Percentiles rank a stretch among this genome's conserved stretches.
These are phyloP conservation scores for Tetramitus jugosus DNA, from an alignment of 208 protist species.

Conservation along the genomic window DNA sequence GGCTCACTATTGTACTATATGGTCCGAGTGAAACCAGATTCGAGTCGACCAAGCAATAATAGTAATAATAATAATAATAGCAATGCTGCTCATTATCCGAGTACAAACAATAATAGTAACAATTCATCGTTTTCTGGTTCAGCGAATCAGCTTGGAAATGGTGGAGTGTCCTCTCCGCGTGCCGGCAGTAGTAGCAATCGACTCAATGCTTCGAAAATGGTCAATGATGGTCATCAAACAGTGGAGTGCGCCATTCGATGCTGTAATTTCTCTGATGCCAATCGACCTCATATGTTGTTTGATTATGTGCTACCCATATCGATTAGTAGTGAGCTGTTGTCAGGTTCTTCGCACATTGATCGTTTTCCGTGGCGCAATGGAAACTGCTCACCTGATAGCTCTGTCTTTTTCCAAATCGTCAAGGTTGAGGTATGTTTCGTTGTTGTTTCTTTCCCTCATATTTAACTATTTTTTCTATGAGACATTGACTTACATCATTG, in stretches of 20 bases:
- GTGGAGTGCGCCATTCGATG: not conserved
- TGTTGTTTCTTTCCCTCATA: no score
- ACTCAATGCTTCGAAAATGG: not conserved
- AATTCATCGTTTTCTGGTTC: no score
- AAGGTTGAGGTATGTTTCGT: no score
- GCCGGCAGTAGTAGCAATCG: not conserved
- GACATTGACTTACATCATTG: not conserved
- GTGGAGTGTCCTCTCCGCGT: no score
- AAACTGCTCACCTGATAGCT: not conserved
- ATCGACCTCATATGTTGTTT: not conserved
- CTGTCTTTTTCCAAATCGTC: not conserved
- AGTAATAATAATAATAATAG: no score
- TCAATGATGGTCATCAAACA: not conserved
- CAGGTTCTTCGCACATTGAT: not conserved
- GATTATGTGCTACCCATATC: not conserved
- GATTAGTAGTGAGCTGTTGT: not conserved
- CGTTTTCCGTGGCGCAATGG: not conserved
- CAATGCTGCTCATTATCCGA: no score
- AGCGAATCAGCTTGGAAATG: no score
- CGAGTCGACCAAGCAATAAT: no score
- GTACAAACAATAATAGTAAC: no score
- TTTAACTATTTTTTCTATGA: no score
- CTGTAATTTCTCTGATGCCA: not conserved
- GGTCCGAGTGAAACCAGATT: no score
- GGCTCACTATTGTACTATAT: not conserved